phyloP scores from a whole-genome alignment of 2,329 filamentous ascomycete species.

The Aureobasidium sp. region DNA sequence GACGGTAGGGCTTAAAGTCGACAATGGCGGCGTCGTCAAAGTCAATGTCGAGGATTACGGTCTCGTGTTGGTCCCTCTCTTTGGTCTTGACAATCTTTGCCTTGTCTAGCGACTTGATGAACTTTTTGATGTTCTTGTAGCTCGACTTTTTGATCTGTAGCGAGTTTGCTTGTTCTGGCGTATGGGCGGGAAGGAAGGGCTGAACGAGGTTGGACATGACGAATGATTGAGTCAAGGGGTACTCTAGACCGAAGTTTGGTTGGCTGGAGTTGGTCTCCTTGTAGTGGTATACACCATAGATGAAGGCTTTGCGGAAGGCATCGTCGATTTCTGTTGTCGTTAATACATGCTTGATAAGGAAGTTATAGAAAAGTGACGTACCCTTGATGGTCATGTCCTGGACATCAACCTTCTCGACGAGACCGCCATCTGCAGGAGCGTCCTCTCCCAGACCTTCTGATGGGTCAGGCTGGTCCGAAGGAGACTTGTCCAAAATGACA shows the following conservation, averaged over 20 bases:
- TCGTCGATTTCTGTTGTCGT: constrained; percentile 55
- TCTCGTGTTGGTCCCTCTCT: constrained; percentile 57
- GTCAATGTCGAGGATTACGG: constrained; percentile 58
- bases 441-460: constrained; percentile 15
- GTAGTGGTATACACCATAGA: constrained; percentile 56
- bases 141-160: constrained; percentile 64
- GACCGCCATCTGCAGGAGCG: constrained; percentile 26
- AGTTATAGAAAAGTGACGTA: constrained; percentile 25
- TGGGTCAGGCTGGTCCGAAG: not conserved
- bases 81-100: constrained; percentile 56
- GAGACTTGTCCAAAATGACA: constrained; percentile 31
- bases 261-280: constrained; percentile 49
- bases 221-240: constrained; percentile 57
- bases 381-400: constrained; percentile 51
- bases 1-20: constrained; percentile 55
- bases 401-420: constrained; percentile 33
- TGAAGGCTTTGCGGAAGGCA: constrained; percentile 57
- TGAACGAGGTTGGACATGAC: constrained; percentile 58
- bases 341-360: constrained; percentile 6
- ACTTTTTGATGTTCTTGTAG: constrained; percentile 64
- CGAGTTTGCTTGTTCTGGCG: constrained; percentile 47
- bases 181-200: constrained; percentile 57
- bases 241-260: constrained; percentile 50
- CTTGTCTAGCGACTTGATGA: constrained; percentile 62
- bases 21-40: constrained; percentile 50